Evolutionary conservation across 495 filamentous ascomycete genomes (phyloP).

Genomic region (Penicillium macrosclerotiorum): DNA sequence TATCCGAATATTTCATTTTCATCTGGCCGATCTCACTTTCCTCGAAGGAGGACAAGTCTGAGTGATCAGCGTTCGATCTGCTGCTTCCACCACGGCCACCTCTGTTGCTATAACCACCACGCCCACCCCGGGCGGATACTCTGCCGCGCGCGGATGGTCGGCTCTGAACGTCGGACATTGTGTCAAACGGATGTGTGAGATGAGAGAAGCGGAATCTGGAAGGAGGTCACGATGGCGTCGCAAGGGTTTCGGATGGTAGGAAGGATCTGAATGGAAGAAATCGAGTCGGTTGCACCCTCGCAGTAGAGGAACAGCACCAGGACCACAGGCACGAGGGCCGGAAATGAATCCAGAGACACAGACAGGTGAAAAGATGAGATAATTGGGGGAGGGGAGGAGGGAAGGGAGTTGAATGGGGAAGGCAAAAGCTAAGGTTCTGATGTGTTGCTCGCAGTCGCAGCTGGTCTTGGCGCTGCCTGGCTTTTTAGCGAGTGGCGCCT

Average conservation of each 20-base stretch:
- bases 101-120: constrained; percentile 75
- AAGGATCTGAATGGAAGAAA: constrained; percentile 22
- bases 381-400: constrained; percentile 21
- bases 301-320: constrained; percentile 40
- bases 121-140: constrained; percentile 76
- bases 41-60: constrained; percentile 56
- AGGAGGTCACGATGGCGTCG: constrained; percentile 32
- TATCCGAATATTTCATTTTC: constrained; percentile 78
- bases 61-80: constrained; percentile 70
- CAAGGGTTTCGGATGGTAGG: constrained; percentile 30
- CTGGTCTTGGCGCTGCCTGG: constrained; percentile 30
- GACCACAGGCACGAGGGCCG: constrained; percentile 40
- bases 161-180: constrained; percentile 91
- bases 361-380: constrained; percentile 21
- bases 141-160: constrained; percentile 77
- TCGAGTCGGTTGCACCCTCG: constrained; percentile 36
- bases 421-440: constrained; percentile 33
- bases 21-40: constrained; percentile 88
- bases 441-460: constrained; percentile 31
- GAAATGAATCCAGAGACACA: constrained; percentile 40
- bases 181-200: constrained; percentile 37
- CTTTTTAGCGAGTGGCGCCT: constrained; percentile 39
- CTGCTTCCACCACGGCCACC: constrained; percentile 63
- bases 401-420: constrained; percentile 29
- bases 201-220: constrained; percentile 34